Evolutionary conservation across 305 asterid genomes (phyloP), one percentile per base, ranked within the genome.

Genomic region (Solanum hybrid): DNA sequence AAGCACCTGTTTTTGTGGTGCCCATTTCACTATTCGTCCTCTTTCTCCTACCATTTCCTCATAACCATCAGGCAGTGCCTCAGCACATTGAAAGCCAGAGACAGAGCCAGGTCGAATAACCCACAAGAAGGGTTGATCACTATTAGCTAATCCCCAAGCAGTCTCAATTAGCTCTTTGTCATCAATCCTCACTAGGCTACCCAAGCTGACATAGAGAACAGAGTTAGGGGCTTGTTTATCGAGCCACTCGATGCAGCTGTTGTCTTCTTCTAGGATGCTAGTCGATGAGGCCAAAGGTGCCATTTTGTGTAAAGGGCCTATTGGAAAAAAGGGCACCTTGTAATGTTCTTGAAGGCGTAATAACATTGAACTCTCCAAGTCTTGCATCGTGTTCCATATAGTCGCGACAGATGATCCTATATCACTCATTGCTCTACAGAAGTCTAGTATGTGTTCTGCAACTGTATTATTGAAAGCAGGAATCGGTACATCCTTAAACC

Each of bases 401-500:
- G 86, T n/a, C 18, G 90, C 88, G 11, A 24, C 14, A 2, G 91
- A 90, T 24, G 91, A 86, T 86, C 91, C 80, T 3, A 22, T 85
- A 33, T 61, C 39, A 1, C 16, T 75, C 11, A 79, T 24, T 39
- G 24, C 28, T 14, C 24, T 18, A 35, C 6, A 13, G 86, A 84
- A 74, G 3, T 34, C 16, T 75, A 8, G 16, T 29, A 73, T 3
- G 2, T 18, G 77, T 89, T 86, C 79, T 26, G 89, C 11, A 69
- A 39, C 35, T 40, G 18, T 35, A 57, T 84, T 31, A 16, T 81
- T 6, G 5, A 26, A 0, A 1, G 5, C 64, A 28, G 61, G 69
- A 33, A 86, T 10, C 7, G 91, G 91, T 26, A 87, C 2, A 67
- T 90, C 91, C 61, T 87, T 87, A 67, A 20, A 90, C 75, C 90